Evolutionary conservation across 1,139 yeast species (phyloP), one percentile per base, ranked within the genome.

Genomic region (Candida sp.): DNA sequence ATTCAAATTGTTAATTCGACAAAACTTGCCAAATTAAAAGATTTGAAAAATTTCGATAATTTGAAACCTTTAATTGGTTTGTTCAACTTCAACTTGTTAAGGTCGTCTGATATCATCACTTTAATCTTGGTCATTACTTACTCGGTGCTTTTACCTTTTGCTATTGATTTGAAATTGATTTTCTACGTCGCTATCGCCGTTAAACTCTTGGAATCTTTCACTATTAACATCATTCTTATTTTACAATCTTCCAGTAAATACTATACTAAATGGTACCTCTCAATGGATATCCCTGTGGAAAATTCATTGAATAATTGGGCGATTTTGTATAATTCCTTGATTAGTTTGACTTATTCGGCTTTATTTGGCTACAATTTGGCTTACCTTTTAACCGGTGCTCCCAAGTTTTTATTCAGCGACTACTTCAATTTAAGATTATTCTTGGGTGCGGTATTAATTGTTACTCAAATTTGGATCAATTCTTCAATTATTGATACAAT

Each of bases 301-400:
- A 79, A 84, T 43, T 87, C 95, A 0, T 83, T 82, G 56, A 79
- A 81, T 51, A 87, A 85, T 54, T 88, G 95, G 90, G 84, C 87
- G 49, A 76, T 82, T 5, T 61, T 86, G 41, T 87, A 85, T 64
- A 87, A 87, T 54, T 61, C 75, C 1, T 58, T 74, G 48, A 70
- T 69, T 34, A 70, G 70, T 46, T 60, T 75, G 54, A 71, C 78
- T 9, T 75, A 75, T 49, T 64, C 79, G 5, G 63, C 77, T 5
- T 68, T 74, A 40, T 57, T 73, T 50, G 78, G 79, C 7, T 59
- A 71, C 49, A 73, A 73, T 50, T 54, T 70, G 22, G 65, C 57
- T 47, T 60, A 62, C 42, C 49, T 55, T 15, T 49, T 70, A 30
- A 53, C 54, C 29, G 62, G 63, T 22, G 44, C 54, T 22, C 35